Percentiles rank a stretch among this genome's conserved stretches.
These are phyloP conservation scores for Alternaria ethzedia DNA, from an alignment of 2,329 filamentous ascomycete genomes.

Conservation along the genomic window DNA sequence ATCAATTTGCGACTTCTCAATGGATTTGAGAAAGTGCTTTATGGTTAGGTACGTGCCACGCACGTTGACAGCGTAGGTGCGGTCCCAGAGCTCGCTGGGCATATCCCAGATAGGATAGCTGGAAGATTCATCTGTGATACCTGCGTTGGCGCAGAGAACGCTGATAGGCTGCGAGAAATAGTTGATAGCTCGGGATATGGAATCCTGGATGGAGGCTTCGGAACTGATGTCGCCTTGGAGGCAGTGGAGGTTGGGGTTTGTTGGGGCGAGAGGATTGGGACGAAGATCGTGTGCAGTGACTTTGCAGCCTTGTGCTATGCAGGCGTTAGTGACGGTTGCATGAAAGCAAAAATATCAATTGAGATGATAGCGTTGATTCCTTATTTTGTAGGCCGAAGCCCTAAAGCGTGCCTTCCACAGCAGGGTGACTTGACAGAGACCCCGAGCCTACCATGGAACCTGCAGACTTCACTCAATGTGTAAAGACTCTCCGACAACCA, in stretches of 20 bases:
- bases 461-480: not conserved
- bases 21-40: conserved; percentile 60
- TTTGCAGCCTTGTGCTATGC: conserved; percentile 59
- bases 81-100: conserved; percentile 59
- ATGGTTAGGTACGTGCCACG: conserved; percentile 62
- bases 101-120: conserved; percentile 61
- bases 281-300: conserved; percentile 61
- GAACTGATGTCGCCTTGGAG: conserved; percentile 57
- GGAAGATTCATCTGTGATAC: conserved; percentile 58
- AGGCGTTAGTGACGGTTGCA: conserved; percentile 1
- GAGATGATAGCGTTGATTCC: not conserved
- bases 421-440: not conserved
- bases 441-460: not conserved
- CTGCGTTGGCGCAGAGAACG: conserved; percentile 61
- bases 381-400: not conserved
- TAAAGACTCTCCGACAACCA: not conserved
- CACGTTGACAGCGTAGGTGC: conserved; percentile 58
- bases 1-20: conserved; percentile 49
- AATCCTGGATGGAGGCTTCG: conserved; percentile 54
- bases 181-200: conserved; percentile 50
- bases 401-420: not conserved
- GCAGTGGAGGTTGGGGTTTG: conserved; percentile 46
- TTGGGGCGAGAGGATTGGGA: conserved; percentile 39
- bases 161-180: conserved; percentile 58
- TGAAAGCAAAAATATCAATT: too few species aligned